A percentile compares a stretch with the other conserved stretches of the same genome.
phyloP scores from a whole-genome alignment of 352 stramenopile species.

The Aphanomyces stellatus region DNA sequence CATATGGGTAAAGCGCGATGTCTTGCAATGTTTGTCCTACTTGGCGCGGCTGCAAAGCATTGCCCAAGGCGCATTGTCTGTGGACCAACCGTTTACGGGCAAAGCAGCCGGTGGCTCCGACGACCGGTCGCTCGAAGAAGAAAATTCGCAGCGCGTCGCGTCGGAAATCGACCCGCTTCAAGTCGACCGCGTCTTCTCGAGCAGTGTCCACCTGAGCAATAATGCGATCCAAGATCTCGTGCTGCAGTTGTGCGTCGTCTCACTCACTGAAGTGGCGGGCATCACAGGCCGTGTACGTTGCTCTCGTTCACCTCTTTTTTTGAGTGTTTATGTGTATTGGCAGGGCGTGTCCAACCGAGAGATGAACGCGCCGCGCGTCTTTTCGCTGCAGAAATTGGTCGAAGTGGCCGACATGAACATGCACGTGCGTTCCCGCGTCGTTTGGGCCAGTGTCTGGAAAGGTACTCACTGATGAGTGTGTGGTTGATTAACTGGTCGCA shows the following conservation, averaged over 20 bases:
- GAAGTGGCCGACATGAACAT: conserved; percentile 99
- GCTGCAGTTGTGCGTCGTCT: conserved; percentile 84
- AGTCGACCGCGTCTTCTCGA: conserved; percentile 89
- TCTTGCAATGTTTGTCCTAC: conserved; percentile 96
- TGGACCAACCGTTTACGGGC: conserved; percentile 2
- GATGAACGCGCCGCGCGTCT: conserved; percentile 94
- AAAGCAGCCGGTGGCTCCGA: not conserved
- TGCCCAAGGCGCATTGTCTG: conserved; percentile 61
- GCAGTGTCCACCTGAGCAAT: conserved; percentile 69
- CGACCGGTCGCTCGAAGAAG: conserved; percentile 49
- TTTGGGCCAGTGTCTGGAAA: conserved; percentile 98
- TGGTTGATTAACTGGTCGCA: conserved; percentile 20
- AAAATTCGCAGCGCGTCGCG: conserved; percentile 76
- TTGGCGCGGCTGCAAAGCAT: conserved; percentile 95
- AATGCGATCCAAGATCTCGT: conserved; percentile 86
- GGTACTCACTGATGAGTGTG: not conserved
- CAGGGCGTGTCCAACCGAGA: conserved; percentile 98
- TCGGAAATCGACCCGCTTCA: conserved; percentile 76
- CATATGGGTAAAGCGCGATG: conserved; percentile 39
- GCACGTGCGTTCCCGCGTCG: conserved; percentile 90
- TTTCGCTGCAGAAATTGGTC: conserved; percentile 98
- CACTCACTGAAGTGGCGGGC: conserved; percentile 75
- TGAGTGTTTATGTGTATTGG: too few species aligned
- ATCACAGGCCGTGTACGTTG: conserved; percentile 10
- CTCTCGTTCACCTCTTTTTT: too few species aligned